phyloP scores from a whole-genome alignment of 1,284 basidiomycete species.

The Pseudomicrostroma phylloplanum region DNA sequence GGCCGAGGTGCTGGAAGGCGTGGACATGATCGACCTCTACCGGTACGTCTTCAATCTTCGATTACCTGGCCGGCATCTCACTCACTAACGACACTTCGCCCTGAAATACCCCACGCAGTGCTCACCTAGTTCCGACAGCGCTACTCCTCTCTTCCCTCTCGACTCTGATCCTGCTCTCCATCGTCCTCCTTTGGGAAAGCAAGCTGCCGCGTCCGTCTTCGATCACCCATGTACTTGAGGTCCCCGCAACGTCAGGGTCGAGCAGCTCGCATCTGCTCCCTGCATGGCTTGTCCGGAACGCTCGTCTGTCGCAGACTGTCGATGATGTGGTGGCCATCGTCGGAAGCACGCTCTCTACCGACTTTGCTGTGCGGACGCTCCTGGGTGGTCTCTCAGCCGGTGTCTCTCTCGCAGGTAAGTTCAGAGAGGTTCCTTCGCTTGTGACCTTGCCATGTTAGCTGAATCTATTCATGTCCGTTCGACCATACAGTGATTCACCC shows the following conservation, averaged over 20 bases:
- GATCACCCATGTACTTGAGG: background rate
- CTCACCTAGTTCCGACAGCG: conserved; percentile 68
- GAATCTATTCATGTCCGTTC: too few species aligned
- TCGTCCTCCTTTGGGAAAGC: conserved; percentile 73
- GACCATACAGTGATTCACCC: conserved; percentile 11
- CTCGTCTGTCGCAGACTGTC: background rate
- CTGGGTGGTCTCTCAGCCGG: conserved; percentile 37
- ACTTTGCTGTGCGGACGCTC: conserved; percentile 38
- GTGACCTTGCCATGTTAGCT: too few species aligned
- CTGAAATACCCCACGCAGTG: too few species aligned
- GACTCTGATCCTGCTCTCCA: conserved; percentile 74
- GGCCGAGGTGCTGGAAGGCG: too few species aligned
- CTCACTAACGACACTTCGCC: too few species aligned
- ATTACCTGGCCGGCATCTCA: too few species aligned
- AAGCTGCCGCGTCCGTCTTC: conserved; percentile 19
- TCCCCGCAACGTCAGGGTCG: background rate
- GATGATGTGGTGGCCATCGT: too few species aligned
- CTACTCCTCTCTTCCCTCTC: conserved; percentile 79
- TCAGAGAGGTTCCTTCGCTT: too few species aligned
- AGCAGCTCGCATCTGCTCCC: background rate
- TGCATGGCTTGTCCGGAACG: too few species aligned
- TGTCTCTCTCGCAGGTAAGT: conserved; percentile 13
- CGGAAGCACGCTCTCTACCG: conserved; percentile 43
- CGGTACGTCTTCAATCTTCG: background rate
- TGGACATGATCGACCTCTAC: conserved; percentile 6